Base-by-base conservation (phyloP, 345 rosid species). In the Gynandropsis gynandra region DNA sequence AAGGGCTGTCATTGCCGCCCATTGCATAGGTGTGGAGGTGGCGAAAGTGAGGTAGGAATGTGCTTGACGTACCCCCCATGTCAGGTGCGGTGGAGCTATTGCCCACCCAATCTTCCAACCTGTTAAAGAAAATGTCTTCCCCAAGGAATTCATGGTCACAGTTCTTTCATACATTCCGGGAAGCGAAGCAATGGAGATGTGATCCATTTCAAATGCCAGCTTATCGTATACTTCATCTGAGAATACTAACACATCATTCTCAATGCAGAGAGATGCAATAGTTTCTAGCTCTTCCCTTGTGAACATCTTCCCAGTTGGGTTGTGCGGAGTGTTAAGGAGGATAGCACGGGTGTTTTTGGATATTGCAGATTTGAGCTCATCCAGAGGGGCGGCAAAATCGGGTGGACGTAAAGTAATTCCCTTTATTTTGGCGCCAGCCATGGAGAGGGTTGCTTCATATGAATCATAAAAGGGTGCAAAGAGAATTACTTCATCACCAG, bases 71-170 rank as follows among this genome's bases (percentile, higher is more conserved):
- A 88, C 75, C 60, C 99, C 99, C 94, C 97, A 85, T 15, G 86
- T 80, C 54, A 88, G 35, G 67, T 88, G 87, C n/a, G 89, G 80
- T 4, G 94, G 88, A 1, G 96, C 95, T 3, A 87, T 80, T 1
- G 93, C 93, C 98, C 98, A 92, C 18, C 98, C 98, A n/a, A 88
- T 82, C 73, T 82, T 87, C 98, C 98, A 92, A 8, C 98, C 97
- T 0, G 94, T 92, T 61, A 92, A 71, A 20, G 94, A 92, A 70
- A 82, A 92, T 8, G 97, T 92, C 78, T 92, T 92, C 48, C 95
- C 97, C 8, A 88, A 43, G 45, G 97, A 92, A 41, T 92, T 92
- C 97, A 88, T 60, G 4, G 95, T 92, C 36, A 88, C 95, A 0
- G 94, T 85, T 36, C 89, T 73, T 47, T 88, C 94, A 7, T 71